A percentile compares a stretch with the other conserved stretches of the same genome.
These are phyloP conservation scores for Mortierella claussenii DNA, from an alignment of 192 early-diverging fungal species.

Conservation along the genomic window DNA sequence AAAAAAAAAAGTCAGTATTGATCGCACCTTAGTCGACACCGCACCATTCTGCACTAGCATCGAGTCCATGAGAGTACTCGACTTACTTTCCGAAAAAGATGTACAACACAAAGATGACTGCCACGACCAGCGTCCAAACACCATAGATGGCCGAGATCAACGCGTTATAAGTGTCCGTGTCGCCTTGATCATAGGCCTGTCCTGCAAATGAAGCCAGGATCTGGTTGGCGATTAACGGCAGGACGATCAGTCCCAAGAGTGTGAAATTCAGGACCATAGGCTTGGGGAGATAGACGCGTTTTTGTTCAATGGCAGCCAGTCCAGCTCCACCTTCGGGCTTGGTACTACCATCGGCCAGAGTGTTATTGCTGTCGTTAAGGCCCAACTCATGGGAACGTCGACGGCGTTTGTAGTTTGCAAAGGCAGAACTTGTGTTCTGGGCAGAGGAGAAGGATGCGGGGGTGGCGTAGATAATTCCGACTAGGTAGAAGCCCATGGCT, in stretches of 20 bases:
- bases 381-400: constrained; percentile 4
- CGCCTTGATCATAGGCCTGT: constrained; percentile 17
- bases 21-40: too few species aligned
- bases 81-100: constrained; percentile 54
- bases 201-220: constrained; percentile 46
- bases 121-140: constrained; percentile 29
- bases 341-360: too few species aligned
- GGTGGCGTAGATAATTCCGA: constrained; percentile 51
- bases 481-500: constrained; percentile 49
- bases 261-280: constrained; percentile 44
- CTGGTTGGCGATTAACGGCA: constrained; percentile 41
- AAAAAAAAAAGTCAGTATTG: too few species aligned
- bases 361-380: not conserved
- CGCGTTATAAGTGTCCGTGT: constrained; percentile 3
- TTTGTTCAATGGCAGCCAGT: constrained; percentile 21
- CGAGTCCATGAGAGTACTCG: too few species aligned
- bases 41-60: too few species aligned
- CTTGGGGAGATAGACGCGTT: constrained; percentile 34
- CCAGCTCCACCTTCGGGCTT: too few species aligned
- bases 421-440: not conserved
- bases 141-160: constrained; percentile 38
- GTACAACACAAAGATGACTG: constrained; percentile 40
- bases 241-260: constrained; percentile 26
- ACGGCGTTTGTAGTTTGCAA: constrained; percentile 19
- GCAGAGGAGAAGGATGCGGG: constrained; percentile 41